Evolutionary conservation across 352 stramenopile species (phyloP), one percentile per base, ranked within the genome.

Genomic region (Phytopythium ostracodes): DNA sequence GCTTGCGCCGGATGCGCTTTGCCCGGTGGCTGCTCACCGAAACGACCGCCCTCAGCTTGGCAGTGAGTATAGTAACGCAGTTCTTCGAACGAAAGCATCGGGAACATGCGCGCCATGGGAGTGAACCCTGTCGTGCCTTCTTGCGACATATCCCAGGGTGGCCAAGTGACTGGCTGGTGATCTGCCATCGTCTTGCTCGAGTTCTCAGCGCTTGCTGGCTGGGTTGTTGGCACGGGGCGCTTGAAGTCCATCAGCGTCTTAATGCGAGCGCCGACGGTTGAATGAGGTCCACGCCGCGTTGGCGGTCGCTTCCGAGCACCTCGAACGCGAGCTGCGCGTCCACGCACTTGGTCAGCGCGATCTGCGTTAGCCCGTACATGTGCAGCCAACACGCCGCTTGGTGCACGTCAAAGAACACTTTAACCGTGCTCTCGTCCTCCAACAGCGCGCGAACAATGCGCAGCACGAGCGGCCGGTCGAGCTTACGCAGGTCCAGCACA

Each of bases 251-350:
- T 3, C 42, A 49, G 20, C 10, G 14, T 15, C 42, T 49, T 25
- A 20, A 49, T 49, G 18, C 17, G 17, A 12, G 17, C 20, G 42
- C 20, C 42, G 14, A n/a, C 20, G 42, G 18, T 25, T 9, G 42
- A 49, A 12, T 12, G 7, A 50, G 44, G 44, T 29, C 44, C 9
- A 50, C 44, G 20, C 6, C n/a, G 22, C 44, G 44, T 11, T 50
- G n/a, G 22, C 20, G 9, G 44, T 11, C 27, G 7, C 25, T 35
- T 15, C 14, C 15, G 6, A 56, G 20, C 29, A 44, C 22, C 29
- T 56, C 31, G 29, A 56, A 56, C 51, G 29, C 51, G 20, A 56
- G 51, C 51, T 56, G 29, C 29, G 29, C 51, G 17, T 56, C 51
- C 29, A 56, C 51, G 9, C 51, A 56, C 29, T 56, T 56, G 25